phyloP scores from a whole-genome alignment of 2,329 filamentous ascomycete genomes.

The Davidsoniella neocaledoniae region DNA sequence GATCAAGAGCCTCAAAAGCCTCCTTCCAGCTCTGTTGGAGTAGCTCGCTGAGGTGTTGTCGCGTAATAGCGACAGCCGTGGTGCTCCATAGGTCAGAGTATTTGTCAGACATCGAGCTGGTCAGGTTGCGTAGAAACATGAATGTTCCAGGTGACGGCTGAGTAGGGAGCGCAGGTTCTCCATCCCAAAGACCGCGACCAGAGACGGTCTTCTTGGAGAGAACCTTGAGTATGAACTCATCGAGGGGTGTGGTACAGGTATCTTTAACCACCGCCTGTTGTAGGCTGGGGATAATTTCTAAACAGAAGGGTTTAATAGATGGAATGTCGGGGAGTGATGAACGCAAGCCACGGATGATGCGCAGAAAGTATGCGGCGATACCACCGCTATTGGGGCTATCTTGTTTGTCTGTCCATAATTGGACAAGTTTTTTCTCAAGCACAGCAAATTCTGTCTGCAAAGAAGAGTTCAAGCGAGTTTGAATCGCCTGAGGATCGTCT shows the following conservation, averaged over 20 bases:
- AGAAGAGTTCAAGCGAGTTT: slow-evolving; percentile 39
- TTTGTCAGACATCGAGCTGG: slow-evolving; percentile 47
- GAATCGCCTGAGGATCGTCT: slow-evolving; percentile 50
- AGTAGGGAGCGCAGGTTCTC: slow-evolving; percentile 53
- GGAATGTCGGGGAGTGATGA: slow-evolving; percentile 41
- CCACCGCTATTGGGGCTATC: slow-evolving; percentile 31
- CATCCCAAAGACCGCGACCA: slow-evolving; percentile 64
- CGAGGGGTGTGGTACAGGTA: slow-evolving; percentile 32
- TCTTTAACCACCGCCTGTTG: slow-evolving; percentile 42
- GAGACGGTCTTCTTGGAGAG: slow-evolving; percentile 32
- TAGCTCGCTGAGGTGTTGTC: slow-evolving; percentile 33
- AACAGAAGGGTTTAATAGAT: slow-evolving; percentile 37
- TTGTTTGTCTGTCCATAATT: slow-evolving; percentile 31
- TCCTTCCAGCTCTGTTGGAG: slow-evolving; percentile 33
- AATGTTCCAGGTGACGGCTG: slow-evolving; percentile 66
- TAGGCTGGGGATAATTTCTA: slow-evolving; percentile 43
- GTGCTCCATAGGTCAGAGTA: slow-evolving; percentile 73
- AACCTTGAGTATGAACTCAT: slow-evolving; percentile 27
- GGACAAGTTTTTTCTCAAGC: slow-evolving; percentile 38
- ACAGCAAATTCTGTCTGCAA: slow-evolving; percentile 39
- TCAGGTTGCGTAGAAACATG: slow-evolving; percentile 49
- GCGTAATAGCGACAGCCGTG: slow-evolving; percentile 45
- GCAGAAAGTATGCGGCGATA: slow-evolving; percentile 50
- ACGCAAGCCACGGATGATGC: slow-evolving; percentile 58
- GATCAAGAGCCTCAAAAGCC: slow-evolving; percentile 20